A percentile compares a stretch with the other conserved stretches of the same genome.
phyloP scores from a whole-genome alignment of 2,329 filamentous ascomycete genomes.

The Xylariaceae sp. region DNA sequence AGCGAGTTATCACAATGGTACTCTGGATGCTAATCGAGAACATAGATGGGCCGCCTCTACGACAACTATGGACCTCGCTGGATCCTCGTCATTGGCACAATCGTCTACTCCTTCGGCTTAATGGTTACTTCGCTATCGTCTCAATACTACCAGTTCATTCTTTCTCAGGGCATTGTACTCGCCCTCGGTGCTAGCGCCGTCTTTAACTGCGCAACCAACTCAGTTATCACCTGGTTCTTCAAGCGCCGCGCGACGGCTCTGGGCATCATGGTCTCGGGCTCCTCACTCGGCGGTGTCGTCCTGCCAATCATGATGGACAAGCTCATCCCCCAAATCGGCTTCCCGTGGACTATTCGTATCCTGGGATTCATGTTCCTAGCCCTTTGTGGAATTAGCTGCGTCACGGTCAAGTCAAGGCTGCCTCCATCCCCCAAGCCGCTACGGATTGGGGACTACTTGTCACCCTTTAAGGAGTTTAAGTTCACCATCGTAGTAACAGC shows the following conservation, averaged over 20 bases:
- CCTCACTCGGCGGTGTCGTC: slow-evolving; percentile 55
- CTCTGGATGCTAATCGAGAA: not conserved
- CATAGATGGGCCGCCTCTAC: slow-evolving; percentile 13
- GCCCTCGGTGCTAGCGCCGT: slow-evolving; percentile 36
- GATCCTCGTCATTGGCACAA: slow-evolving; percentile 56
- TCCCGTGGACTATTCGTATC: slow-evolving; percentile 47
- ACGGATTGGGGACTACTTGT: slow-evolving; percentile 52
- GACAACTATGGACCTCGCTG: slow-evolving; percentile 22
- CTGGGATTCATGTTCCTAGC: slow-evolving; percentile 45
- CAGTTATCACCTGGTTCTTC: slow-evolving; percentile 16
- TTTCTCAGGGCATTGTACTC: slow-evolving; percentile 44
- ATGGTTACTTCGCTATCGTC: slow-evolving; percentile 63
- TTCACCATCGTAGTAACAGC: slow-evolving; percentile 10
- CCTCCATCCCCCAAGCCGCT: slow-evolving; percentile 48
- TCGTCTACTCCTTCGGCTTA: slow-evolving; percentile 61
- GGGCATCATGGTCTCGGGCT: slow-evolving; percentile 47
- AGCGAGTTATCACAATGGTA: not conserved
- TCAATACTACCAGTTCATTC: slow-evolving; percentile 48
- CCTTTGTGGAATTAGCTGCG: slow-evolving; percentile 38
- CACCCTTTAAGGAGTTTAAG: slow-evolving; percentile 49
- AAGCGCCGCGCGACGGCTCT: slow-evolving; percentile 10
- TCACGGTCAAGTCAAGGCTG: slow-evolving; percentile 44
- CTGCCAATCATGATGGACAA: slow-evolving; percentile 64
- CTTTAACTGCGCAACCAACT: slow-evolving; percentile 19
- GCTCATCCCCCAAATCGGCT: slow-evolving; percentile 48